Percentiles rank a stretch among this genome's conserved stretches.
Conservation (phyloP, 2,329 filamentous ascomycete genomes). For the Neocatenulostroma microsporum region DNA sequence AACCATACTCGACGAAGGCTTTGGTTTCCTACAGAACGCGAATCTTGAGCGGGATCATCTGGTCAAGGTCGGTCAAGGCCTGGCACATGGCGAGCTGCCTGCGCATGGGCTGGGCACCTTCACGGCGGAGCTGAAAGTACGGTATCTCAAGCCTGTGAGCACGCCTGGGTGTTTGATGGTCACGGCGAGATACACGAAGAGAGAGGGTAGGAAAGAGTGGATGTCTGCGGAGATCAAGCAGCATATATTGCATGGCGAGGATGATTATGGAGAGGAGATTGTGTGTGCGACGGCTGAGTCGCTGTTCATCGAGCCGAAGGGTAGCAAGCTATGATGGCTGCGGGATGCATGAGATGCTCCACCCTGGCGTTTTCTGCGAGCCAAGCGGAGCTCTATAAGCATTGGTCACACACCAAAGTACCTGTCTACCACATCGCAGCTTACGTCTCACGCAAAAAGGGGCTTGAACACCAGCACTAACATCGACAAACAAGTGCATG, state of each 20-base stretch:
- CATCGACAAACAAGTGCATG: too few relatives aligned
- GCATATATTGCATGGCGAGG: conserved; percentile 13
- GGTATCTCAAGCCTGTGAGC: conserved; percentile 46
- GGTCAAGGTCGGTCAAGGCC: conserved; percentile 7
- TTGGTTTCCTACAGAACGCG: conserved; percentile 44
- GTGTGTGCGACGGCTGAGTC: conserved; percentile 47
- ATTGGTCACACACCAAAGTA: too few relatives aligned
- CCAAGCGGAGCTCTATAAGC: too few relatives aligned
- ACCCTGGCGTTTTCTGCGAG: background rate
- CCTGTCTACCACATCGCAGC: too few relatives aligned
- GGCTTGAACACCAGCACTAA: too few relatives aligned
- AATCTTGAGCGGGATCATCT: conserved; percentile 30
- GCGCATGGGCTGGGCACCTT: conserved; percentile 28
- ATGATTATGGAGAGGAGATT: conserved; percentile 39
- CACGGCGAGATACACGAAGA: conserved; percentile 33
- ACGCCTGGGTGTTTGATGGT: conserved; percentile 45
- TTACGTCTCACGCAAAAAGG: too few relatives aligned
- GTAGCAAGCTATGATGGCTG: conserved; percentile 9
- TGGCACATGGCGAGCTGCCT: conserved; percentile 17
- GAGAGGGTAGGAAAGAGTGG: conserved; percentile 50
- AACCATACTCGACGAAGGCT: conserved; percentile 52
- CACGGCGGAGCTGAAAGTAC: conserved; percentile 50
- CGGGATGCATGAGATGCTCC: background rate
- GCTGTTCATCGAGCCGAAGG: conserved; percentile 40
- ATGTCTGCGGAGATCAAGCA: conserved; percentile 40